phyloP scores from a whole-genome alignment of 108 stramenopile genomes.

The Fistulifera pelliculosa region DNA sequence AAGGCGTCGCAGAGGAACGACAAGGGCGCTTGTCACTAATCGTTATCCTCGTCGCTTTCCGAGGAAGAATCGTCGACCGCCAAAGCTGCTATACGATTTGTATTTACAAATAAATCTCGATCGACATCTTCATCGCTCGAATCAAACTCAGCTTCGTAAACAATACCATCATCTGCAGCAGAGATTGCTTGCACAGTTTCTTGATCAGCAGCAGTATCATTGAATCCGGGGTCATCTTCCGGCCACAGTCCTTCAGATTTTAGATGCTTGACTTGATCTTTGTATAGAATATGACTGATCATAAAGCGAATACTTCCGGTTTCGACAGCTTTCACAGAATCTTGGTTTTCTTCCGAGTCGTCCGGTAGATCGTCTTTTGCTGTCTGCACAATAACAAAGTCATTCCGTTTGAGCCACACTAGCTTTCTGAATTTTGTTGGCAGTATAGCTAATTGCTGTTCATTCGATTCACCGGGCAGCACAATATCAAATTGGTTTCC shows the following conservation, averaged over 20 bases:
- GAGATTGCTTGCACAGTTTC: slow-evolving; percentile 13
- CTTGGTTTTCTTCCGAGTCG: slow-evolving; percentile 5
- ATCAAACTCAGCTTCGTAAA: slow-evolving; percentile 22
- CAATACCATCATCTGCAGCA: slow-evolving; percentile 38
- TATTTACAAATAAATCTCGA: slow-evolving; percentile 54
- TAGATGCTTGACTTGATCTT: slow-evolving; percentile 92
- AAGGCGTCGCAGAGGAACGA: too few relatives aligned
- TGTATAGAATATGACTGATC: slow-evolving; percentile 85
- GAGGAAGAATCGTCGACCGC: slow-evolving; percentile 46
- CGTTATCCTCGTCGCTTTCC: background rate
- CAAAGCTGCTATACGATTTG: slow-evolving; percentile 55
- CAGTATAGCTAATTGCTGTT: slow-evolving; percentile 69
- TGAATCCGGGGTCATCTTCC: slow-evolving; percentile 40
- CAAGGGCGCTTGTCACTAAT: background rate
- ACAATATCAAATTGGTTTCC: slow-evolving; percentile 77
- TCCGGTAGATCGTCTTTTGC: slow-evolving; percentile 25
- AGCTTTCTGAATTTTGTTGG: slow-evolving; percentile 93
- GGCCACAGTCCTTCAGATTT: slow-evolving; percentile 84
- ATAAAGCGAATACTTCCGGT: slow-evolving; percentile 51
- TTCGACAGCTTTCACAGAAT: slow-evolving; percentile 14
- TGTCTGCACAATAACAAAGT: slow-evolving; percentile 81
- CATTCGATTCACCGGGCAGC: slow-evolving; percentile 18
- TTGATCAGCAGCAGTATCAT: background rate
- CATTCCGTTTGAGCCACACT: slow-evolving; percentile 94
- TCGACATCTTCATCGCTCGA: slow-evolving; percentile 32